Evolutionary conservation across 2,329 filamentous ascomycete genomes (phyloP).

Genomic region (Exophiala mesophila): DNA sequence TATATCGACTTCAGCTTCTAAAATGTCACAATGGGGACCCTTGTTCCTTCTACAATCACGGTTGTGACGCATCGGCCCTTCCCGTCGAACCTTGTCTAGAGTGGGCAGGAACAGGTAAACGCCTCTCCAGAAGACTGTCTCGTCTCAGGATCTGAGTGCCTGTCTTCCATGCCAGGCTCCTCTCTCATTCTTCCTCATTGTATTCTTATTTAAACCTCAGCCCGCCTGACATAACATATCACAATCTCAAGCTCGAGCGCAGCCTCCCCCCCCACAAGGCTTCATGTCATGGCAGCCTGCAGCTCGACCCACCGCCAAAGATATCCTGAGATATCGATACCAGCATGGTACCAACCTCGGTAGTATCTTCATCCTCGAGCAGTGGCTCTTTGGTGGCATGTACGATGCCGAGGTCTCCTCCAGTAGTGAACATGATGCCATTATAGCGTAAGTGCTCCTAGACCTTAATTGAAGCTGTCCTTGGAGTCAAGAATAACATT

Average conservation of each 20-base stretch:
- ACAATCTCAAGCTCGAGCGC: not conserved
- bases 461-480: too few species aligned
- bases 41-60: too few species aligned
- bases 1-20: too few species aligned
- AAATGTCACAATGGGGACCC: too few species aligned
- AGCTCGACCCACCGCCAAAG: constrained; percentile 9
- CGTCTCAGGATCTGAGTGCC: too few species aligned
- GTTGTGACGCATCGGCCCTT: too few species aligned
- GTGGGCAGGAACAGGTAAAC: too few species aligned
- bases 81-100: too few species aligned
- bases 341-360: constrained; percentile 58
- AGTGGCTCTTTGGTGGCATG: constrained; percentile 51
- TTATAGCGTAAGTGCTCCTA: constrained; percentile 39
- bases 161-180: too few species aligned
- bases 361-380: constrained; percentile 56
- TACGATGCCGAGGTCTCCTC: constrained; percentile 42
- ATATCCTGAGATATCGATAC: constrained; percentile 50
- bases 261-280: constrained; percentile 1
- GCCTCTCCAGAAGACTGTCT: too few species aligned
- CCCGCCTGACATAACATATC: not conserved
- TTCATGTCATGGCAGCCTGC: not conserved
- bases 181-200: not conserved
- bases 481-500: too few species aligned
- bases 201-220: not conserved
- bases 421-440: constrained; percentile 50